phyloP scores from a whole-genome alignment of 768 basidiomycete genomes.

The Cystobasidium tubakii region DNA sequence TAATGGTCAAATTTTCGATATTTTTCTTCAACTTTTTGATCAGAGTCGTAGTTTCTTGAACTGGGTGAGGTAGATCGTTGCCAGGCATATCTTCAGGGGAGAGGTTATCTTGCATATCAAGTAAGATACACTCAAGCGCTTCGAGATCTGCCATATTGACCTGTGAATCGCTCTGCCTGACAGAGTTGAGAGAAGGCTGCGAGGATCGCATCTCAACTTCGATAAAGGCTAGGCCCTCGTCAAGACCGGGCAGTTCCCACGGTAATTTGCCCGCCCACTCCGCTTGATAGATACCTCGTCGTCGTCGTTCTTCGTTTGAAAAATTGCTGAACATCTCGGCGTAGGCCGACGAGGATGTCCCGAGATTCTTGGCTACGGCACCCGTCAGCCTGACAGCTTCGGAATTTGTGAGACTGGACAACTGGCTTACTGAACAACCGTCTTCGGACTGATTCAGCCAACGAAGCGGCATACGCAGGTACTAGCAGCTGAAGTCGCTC shows the following conservation, averaged over 20 bases:
- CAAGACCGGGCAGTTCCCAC: slow-evolving; percentile 69
- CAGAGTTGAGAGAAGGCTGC: not conserved
- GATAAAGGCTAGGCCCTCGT: slow-evolving; percentile 53
- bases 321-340: slow-evolving; percentile 81
- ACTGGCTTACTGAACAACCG: slow-evolving; percentile 80
- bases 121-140: slow-evolving; percentile 45
- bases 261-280: slow-evolving; percentile 82
- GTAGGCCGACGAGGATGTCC: slow-evolving; percentile 70
- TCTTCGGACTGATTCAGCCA: slow-evolving; percentile 81
- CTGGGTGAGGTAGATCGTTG: slow-evolving; percentile 50
- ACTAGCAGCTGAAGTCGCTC: slow-evolving; percentile 79
- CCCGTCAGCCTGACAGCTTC: not conserved
- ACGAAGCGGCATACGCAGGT: slow-evolving; percentile 83
- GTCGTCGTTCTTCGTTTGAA: slow-evolving; percentile 69
- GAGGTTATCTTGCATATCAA: slow-evolving; percentile 42
- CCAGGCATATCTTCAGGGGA: slow-evolving; percentile 37
- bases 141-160: slow-evolving; percentile 67
- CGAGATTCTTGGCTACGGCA: slow-evolving; percentile 57
- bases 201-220: slow-evolving; percentile 59
- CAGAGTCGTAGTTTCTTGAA: slow-evolving; percentile 59
- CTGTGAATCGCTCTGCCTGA: slow-evolving; percentile 47
- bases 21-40: slow-evolving; percentile 66
- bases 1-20: slow-evolving; percentile 72
- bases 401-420: no score
- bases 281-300: slow-evolving; percentile 74